Conservation (phyloP, 106 monocot species). For the Amphibolis antarctica region DNA sequence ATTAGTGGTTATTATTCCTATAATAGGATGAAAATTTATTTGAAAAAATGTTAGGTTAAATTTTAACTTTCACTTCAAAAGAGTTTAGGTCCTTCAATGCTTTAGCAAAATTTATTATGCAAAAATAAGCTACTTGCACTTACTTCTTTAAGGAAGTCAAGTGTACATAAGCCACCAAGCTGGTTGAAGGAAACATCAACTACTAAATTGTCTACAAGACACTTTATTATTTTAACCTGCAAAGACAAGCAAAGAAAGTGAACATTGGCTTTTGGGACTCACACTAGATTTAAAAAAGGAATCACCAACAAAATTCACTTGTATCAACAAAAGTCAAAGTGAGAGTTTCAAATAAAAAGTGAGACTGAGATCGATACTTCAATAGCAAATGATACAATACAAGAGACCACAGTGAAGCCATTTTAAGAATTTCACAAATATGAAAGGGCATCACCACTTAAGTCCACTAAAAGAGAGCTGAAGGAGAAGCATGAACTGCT, state of each 20-base stretch:
- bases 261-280: neutral
- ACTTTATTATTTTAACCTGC: conserved; percentile 95
- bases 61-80: no score
- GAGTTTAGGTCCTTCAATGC: no score
- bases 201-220: conserved; percentile 88
- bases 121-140: conserved; percentile 20
- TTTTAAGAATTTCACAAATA: neutral
- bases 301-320: neutral
- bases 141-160: conserved; percentile 96
- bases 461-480: neutral
- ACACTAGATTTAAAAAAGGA: neutral
- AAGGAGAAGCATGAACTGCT: no score
- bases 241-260: conserved; percentile 2
- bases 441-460: neutral
- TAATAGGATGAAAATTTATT: no score
- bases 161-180: conserved; percentile 88
- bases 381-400: neutral
- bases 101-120: neutral
- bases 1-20: no score
- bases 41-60: no score
- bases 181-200: conserved; percentile 98
- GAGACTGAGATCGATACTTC: no score
- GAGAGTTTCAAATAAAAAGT: neutral
- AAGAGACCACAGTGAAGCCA: neutral
- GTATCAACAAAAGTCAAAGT: neutral